These are phyloP conservation scores for Boeremia lycopersici DNA, from an alignment of 2,329 filamentous ascomycete genomes.

Conservation along the genomic window DNA sequence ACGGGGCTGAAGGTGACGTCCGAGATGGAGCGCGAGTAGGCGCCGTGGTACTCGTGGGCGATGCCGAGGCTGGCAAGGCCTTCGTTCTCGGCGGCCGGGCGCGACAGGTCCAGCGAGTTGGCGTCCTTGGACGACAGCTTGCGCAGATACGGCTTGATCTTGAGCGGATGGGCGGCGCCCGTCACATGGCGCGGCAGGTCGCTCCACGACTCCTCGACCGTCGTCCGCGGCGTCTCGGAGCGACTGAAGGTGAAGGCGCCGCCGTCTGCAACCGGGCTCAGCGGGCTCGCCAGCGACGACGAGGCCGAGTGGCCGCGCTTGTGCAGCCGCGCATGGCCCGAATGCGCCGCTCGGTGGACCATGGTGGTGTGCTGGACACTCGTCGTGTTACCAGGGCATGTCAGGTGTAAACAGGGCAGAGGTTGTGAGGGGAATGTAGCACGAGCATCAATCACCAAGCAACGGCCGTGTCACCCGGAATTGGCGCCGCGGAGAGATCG, in stretches of 20 bases:
- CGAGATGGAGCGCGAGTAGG: conserved; percentile 48
- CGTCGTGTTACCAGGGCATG: conserved; percentile 23
- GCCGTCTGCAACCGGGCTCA: conserved; percentile 39
- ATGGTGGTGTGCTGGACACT: conserved; percentile 24
- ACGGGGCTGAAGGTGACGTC: conserved; percentile 53
- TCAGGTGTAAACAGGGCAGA: conserved; percentile 16
- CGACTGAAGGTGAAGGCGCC: conserved; percentile 41
- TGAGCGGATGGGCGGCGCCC: conserved; percentile 39
- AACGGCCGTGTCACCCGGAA: conserved; percentile 22
- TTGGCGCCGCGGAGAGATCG: conserved; percentile 16
- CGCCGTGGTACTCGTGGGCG: conserved; percentile 50
- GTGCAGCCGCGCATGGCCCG: conserved; percentile 48
- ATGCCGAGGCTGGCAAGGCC: conserved; percentile 60
- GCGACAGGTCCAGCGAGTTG: conserved; percentile 60
- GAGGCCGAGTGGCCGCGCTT: conserved; percentile 49
- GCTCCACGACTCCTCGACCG: conserved; percentile 43
- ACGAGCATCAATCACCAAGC: conserved; percentile 30
- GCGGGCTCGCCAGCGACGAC: conserved; percentile 44
- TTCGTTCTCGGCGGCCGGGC: conserved; percentile 62
- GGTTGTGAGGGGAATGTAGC: conserved; percentile 15
- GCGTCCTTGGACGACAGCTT: conserved; percentile 59
- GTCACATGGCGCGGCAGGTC: conserved; percentile 35
- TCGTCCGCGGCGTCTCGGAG: conserved; percentile 42
- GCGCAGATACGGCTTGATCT: conserved; percentile 62
- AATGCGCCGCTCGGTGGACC: conserved; percentile 26